These are phyloP conservation scores for Mycena epipterygia DNA, from an alignment of 768 basidiomycete species.

Conservation along the genomic window DNA sequence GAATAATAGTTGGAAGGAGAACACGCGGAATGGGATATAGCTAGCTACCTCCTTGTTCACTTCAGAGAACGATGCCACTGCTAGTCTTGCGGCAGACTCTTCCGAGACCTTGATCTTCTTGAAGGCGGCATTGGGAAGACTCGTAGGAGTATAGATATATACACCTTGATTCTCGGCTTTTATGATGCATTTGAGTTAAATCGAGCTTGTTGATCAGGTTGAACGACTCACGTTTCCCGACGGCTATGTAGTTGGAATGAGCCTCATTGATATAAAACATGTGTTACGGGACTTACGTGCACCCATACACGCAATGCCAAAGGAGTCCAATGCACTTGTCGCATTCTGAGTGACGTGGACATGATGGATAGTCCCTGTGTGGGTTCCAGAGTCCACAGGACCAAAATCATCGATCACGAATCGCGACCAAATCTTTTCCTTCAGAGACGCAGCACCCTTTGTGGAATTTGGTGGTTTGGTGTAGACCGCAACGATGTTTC, in stretches of 20 bases:
- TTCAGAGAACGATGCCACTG: slow-evolving; percentile 23
- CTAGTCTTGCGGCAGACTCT: slow-evolving; percentile 37
- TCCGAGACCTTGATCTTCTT: slow-evolving; percentile 9
- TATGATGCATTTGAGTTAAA: neutral
- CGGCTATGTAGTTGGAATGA: neutral
- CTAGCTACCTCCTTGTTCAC: neutral
- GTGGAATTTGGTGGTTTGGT: neutral
- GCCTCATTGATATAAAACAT: neutral
- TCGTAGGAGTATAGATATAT: slow-evolving; percentile 4
- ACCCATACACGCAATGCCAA: slow-evolving; percentile 42
- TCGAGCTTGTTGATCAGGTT: too few relatives aligned
- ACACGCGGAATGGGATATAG: neutral
- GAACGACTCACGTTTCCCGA: slow-evolving; percentile 1
- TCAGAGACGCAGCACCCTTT: slow-evolving; percentile 16
- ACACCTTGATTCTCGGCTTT: slow-evolving; percentile 17
- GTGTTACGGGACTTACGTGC: slow-evolving; percentile 8
- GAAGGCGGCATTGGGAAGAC: neutral
- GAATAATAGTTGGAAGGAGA: neutral
- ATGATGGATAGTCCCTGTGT: slow-evolving; percentile 42
- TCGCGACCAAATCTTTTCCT: slow-evolving; percentile 37
- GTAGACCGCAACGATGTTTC: slow-evolving; percentile 16
- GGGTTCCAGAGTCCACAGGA: slow-evolving; percentile 25
- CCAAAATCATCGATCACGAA: slow-evolving; percentile 41
- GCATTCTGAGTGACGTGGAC: slow-evolving; percentile 28
- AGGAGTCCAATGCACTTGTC: slow-evolving; percentile 24